These are phyloP conservation scores for Pouteria campechiana DNA, from an alignment of 179 eudicot species.

Conservation along the genomic window DNA sequence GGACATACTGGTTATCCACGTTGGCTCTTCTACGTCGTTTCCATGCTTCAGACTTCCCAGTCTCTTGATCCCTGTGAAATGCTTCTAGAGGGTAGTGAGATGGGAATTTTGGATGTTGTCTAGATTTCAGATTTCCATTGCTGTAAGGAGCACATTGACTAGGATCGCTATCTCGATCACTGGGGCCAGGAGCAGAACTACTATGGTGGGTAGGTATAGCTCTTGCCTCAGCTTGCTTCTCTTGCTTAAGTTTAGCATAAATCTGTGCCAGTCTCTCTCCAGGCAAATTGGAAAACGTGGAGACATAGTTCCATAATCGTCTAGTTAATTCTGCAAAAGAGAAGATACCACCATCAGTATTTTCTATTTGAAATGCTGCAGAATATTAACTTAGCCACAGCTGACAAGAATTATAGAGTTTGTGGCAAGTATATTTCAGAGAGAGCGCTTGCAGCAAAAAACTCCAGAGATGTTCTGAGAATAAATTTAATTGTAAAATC, in stretches of 20 bases:
- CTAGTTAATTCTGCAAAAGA: slow-evolving; percentile 67
- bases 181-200: slow-evolving; percentile 21
- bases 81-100: slow-evolving; percentile 23
- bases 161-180: not conserved
- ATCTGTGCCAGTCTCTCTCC: slow-evolving; percentile 85
- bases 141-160: slow-evolving; percentile 7
- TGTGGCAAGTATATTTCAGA: too few relatives aligned
- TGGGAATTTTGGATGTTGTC: slow-evolving; percentile 23
- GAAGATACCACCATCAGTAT: not conserved
- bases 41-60: slow-evolving; percentile 83
- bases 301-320: slow-evolving; percentile 92
- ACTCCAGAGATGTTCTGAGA: too few relatives aligned
- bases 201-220: slow-evolving; percentile 71
- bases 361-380: too few relatives aligned
- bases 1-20: slow-evolving; percentile 46
- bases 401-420: too few relatives aligned
- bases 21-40: slow-evolving; percentile 73
- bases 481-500: too few relatives aligned
- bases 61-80: slow-evolving; percentile 38
- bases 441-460: too few relatives aligned
- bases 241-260: slow-evolving; percentile 85
- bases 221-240: slow-evolving; percentile 53
- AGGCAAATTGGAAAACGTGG: slow-evolving; percentile 77
- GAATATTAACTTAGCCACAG: too few relatives aligned
- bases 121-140: slow-evolving; percentile 25